These are phyloP conservation scores for Calonectria pauciramosa DNA, from an alignment of 2,329 filamentous ascomycete genomes.

Conservation along the genomic window DNA sequence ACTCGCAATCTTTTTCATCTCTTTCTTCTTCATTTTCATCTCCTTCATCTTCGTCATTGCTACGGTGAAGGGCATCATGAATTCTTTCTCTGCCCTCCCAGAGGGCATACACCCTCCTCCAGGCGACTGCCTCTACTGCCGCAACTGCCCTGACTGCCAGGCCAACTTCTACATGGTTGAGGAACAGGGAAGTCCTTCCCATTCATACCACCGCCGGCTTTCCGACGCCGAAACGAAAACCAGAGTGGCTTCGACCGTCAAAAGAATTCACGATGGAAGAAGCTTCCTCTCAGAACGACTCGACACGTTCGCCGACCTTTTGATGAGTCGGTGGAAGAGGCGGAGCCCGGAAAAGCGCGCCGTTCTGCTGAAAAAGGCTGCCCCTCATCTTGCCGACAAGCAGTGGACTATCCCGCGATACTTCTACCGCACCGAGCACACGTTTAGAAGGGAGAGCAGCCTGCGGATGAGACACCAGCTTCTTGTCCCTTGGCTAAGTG, in stretches of 20 bases:
- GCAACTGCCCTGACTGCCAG: background rate
- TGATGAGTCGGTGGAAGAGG: conserved; percentile 9
- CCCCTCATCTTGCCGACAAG: background rate
- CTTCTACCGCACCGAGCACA: background rate
- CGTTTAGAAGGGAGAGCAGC: background rate
- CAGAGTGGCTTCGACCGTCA: background rate
- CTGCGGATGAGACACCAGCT: background rate
- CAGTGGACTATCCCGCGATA: conserved; percentile 6
- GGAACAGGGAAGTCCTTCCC: background rate
- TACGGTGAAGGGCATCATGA: background rate
- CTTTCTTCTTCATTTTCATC: too few species aligned
- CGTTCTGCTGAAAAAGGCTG: background rate
- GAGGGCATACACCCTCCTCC: too few species aligned
- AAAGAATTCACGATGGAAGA: background rate
- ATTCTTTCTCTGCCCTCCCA: background rate
- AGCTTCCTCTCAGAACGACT: background rate
- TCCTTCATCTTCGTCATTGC: background rate
- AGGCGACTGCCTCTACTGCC: background rate
- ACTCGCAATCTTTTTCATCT: background rate
- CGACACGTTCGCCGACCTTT: background rate
- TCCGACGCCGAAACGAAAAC: background rate
- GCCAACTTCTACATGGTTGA: background rate
- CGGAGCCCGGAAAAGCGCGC: background rate
- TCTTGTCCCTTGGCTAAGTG: conserved; percentile 3
- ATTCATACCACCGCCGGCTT: background rate